Percentiles rank a stretch among this genome's conserved stretches.
These are phyloP conservation scores for Aspergillus tanneri DNA, from an alignment of 2,329 filamentous ascomycete genomes.

Conservation along the genomic window DNA sequence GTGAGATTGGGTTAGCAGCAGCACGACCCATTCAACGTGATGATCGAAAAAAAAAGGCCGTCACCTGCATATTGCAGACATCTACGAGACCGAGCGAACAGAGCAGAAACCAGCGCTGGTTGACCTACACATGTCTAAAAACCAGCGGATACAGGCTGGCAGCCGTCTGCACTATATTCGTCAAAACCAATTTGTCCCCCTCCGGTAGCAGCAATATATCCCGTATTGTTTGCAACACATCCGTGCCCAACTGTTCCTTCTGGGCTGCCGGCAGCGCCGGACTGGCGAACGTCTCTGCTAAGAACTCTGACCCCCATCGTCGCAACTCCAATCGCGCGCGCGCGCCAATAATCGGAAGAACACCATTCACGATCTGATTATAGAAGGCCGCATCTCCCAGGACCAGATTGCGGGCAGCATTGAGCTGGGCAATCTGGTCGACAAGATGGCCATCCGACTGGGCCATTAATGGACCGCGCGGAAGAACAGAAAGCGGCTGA, in stretches of 20 bases:
- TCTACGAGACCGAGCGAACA: conserved; percentile 24
- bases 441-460: conserved; percentile 58
- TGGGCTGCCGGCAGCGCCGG: conserved; percentile 74
- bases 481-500: conserved; percentile 9
- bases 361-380: conserved; percentile 83
- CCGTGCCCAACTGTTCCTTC: conserved; percentile 76
- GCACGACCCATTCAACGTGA: conserved; percentile 2
- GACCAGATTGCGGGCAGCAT: conserved; percentile 85
- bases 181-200: conserved; percentile 77
- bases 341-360: conserved; percentile 84
- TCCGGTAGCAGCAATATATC: conserved; percentile 67
- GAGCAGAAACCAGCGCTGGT: conserved; percentile 23
- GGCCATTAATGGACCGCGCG: conserved; percentile 47
- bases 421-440: conserved; percentile 82
- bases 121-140: conserved; percentile 88
- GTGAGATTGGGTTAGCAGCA: conserved; percentile 31
- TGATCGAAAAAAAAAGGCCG: background rate
- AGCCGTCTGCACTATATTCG: conserved; percentile 81
- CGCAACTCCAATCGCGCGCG: conserved; percentile 74
- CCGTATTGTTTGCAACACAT: conserved; percentile 74
- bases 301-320: conserved; percentile 93
- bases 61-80: background rate
- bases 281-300: conserved; percentile 92
- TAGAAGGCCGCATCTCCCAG: conserved; percentile 86
- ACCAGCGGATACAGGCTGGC: conserved; percentile 92